Evolutionary conservation across 257 asterid genomes (phyloP).

Genomic region (Salvia splendens): DNA sequence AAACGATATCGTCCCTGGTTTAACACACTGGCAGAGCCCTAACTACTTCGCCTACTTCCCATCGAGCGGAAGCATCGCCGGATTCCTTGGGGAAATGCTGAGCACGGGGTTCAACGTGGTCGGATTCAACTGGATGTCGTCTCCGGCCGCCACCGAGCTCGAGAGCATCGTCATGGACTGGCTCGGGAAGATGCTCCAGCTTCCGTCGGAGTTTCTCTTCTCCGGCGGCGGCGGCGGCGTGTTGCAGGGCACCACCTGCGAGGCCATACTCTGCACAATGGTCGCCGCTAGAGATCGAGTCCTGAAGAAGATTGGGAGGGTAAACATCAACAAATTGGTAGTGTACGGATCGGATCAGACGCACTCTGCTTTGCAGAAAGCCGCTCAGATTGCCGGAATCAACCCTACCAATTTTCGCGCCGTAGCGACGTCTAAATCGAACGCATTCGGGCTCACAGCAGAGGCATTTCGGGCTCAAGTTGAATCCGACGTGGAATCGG

Average conservation of each 20-base stretch:
- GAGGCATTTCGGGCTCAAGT: slow-evolving; percentile 45
- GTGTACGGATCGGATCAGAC: slow-evolving; percentile 81
- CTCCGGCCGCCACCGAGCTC: slow-evolving; percentile 85
- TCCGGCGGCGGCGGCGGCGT: slow-evolving; percentile 90
- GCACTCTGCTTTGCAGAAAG: slow-evolving; percentile 62
- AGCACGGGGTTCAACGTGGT: slow-evolving; percentile 72
- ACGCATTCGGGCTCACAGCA: slow-evolving; percentile 42
- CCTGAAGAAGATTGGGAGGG: slow-evolving; percentile 50
- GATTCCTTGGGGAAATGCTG: slow-evolving; percentile 69
- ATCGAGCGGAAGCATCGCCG: slow-evolving; percentile 69
- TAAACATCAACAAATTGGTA: slow-evolving; percentile 50
- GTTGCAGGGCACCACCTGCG: slow-evolving; percentile 73
- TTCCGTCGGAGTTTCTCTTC: slow-evolving; percentile 60
- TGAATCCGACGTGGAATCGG: slow-evolving; percentile 45
- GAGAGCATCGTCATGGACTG: slow-evolving; percentile 86
- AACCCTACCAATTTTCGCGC: slow-evolving; percentile 53
- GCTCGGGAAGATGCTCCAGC: slow-evolving; percentile 66
- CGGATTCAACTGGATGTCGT: slow-evolving; percentile 85
- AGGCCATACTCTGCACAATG: slow-evolving; percentile 59
- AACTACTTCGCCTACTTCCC: slow-evolving; percentile 74
- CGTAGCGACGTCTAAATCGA: slow-evolving; percentile 42
- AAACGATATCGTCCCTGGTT: slow-evolving; percentile 66
- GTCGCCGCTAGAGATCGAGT: slow-evolving; percentile 66
- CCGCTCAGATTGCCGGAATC: slow-evolving; percentile 70
- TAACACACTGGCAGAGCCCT: slow-evolving; percentile 84